phyloP scores from a whole-genome alignment of 352 stramenopile species.

The Phytophthora megakarya region DNA sequence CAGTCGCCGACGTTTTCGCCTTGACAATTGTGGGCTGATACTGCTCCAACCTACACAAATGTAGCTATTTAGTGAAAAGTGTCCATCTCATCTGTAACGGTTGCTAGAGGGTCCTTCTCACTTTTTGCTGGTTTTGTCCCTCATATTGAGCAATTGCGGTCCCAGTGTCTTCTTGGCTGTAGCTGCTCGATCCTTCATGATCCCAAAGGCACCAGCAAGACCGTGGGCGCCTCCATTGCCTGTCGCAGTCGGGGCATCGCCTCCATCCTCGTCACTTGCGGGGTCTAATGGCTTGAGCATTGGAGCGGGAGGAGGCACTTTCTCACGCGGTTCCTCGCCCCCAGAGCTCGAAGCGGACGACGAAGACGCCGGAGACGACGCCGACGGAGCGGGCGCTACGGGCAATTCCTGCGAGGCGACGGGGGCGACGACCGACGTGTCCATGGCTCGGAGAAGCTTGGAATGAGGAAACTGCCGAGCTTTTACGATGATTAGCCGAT shows the following conservation, averaged over 20 bases:
- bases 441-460: slow-evolving; percentile 11
- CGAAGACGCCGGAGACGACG: slow-evolving; percentile 25
- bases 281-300: slow-evolving; percentile 31
- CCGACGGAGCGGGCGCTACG: not conserved
- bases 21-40: slow-evolving; percentile 81
- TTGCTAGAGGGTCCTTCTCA: slow-evolving; percentile 12
- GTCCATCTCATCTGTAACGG: not conserved
- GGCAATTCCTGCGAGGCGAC: not conserved
- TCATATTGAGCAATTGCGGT: slow-evolving; percentile 59
- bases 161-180: slow-evolving; percentile 59
- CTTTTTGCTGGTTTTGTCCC: slow-evolving; percentile 59
- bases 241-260: slow-evolving; percentile 20
- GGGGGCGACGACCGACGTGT: slow-evolving; percentile 6
- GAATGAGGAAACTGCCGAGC: slow-evolving; percentile 15
- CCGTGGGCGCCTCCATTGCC: slow-evolving; percentile 13
- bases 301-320: slow-evolving; percentile 20
- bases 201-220: slow-evolving; percentile 42
- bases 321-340: slow-evolving; percentile 34
- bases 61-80: slow-evolving; percentile 17
- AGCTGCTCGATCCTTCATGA: slow-evolving; percentile 59
- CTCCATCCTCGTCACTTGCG: slow-evolving; percentile 31
- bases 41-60: slow-evolving; percentile 53
- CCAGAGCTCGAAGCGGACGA: slow-evolving; percentile 43
- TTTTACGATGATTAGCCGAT: slow-evolving; percentile 23
- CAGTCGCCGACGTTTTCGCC: slow-evolving; percentile 69